Evolutionary conservation across 306 rosid species (phyloP), one percentile per base, ranked within the genome.

Genomic region (Neltuma alba): DNA sequence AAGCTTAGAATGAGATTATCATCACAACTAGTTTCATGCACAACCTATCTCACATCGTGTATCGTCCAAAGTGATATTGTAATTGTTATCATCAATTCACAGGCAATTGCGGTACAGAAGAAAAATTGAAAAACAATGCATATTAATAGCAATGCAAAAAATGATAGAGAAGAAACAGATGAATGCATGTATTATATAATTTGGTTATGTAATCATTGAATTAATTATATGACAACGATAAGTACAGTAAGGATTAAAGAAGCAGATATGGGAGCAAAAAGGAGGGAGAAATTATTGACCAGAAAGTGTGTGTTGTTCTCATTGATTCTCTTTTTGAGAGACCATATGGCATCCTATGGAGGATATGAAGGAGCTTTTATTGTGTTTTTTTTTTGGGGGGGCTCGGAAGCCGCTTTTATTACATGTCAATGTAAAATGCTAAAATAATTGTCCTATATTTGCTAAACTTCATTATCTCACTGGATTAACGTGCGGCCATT

Each of bases 281-380:
- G 55, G 14, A n/a, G 37, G 38, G 74, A 25, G 58, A 70, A 42
- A 70, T 70, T 70, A 15, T 42, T 70, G 57, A 44, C 58, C 57
- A 70, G n/a, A 70, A 55, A 67, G 68, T 20, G 70, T 16, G 14
- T 34, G 44, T 33, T 34, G 36, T 14, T 33, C 44, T 33, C 70
- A 20, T 44, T 27, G 27, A 2, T 54, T 44, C 74, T 70, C 58
- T 27, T 70, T 66, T 27, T 70, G 2, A 6, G 52, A 4, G 37
- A 69, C 14, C 74, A 69, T 68, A 68, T 23, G 55, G 74, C 74
- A 69, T 69, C 74, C 74, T 23, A 69, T 25, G 74, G 36, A 69
- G 36, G 14, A n/a, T 20, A 50, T 38, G 31, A 66, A 37, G n/a
- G n/a, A n/a, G n/a, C n/a, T n/a, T n/a, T n/a, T n/a, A n/a, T n/a